Base-by-base conservation (phyloP, 2,329 filamentous ascomycete species). In the Blumeriella jaapii region DNA sequence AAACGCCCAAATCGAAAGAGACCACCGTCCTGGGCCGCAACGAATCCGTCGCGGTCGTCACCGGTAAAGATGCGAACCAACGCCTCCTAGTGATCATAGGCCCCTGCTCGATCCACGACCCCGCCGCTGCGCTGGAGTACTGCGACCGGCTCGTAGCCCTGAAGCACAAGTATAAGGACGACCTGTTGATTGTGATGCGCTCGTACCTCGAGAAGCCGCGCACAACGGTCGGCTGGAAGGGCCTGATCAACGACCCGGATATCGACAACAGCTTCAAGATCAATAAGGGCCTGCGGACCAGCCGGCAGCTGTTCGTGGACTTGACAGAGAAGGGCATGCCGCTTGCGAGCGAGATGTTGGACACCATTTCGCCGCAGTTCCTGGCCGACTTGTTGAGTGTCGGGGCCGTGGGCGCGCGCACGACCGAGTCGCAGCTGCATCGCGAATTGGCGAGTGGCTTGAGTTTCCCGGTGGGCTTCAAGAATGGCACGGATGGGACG, bases 241-340 rank as follows among this genome's bases (percentile, higher is more conserved):
- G 91, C 31, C 67, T 98, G 52, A 93, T 98, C 66, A 96, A 98
- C 59, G 91, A 98, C 62, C 91, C 91, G 2, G 89, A 96, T 55
- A 93, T 98, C 56, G 87, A 96, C 61, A 89, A 94, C 60, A 91
- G 82, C 61, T 96, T 94, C 80, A 78, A 95, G 64, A 96, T 98
- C 66, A 96, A 96, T 71, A 96, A 96, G 69, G 91, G 91, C 13
- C 63, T 98, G 54, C 77, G 83, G 32, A 68, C 86, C 36, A 83
- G 85, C 37, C 74, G 91, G 49, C 79, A 96, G 61, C 71, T 98
- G 57, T 96, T 95, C 61, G 79, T 93, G 44, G 86, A 96, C 58
- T 67, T 98, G 50, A 96, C 89, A 0, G 69, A 74, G 58, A 82
- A 78, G 64, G 91, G 91, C 55, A 93, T 98, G 83, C 91, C 91